Evolutionary conservation across 768 basidiomycete species (phyloP), one percentile per base, ranked within the genome.

Genomic region (Hydnomerulius pinastri): DNA sequence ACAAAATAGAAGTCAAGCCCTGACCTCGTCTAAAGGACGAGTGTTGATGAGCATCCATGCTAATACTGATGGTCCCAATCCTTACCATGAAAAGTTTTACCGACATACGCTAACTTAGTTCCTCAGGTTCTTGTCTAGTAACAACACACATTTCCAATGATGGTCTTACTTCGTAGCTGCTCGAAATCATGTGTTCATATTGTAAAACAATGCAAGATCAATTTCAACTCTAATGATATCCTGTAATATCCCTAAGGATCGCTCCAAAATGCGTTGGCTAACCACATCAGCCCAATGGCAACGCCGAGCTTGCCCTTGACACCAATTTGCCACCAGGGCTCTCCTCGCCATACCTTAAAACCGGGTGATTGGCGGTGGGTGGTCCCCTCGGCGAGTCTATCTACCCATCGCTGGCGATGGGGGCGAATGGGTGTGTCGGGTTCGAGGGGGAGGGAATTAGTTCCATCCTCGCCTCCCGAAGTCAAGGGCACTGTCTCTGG

Each of bases 1-100:
- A 77, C 65, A 82, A 76, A 75, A 82, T 80, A 91, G 88, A 87
- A 90, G 89, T 91, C 89, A 91, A 92, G 89, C 88, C 74, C 89
- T 85, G 83, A 91, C 69, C 75, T 73, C 70, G 79, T 88, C 85
- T 81, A 50, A 81, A 77, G 85, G 85, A 86, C 77, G 68, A 72
- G 75, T 62, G 68, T 75, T 87, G 86, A 87, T 76, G 87, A 89
- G 73, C 68, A 71, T 77, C 87, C 89, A 91, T 92, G 89, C 89
- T 92, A 91, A 92, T 91, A 78, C 87, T 92, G 90, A 82, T 46
- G 12, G 66, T 54, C 58, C 20, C 43, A 35, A 50, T 38, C 27
- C 46, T 42, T 43, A 8, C 2, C 25, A 25, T 23, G 12, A 47
- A 29, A 39, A 37, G 11, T 28, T n/a, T 5, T 28, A 46, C n/a